A percentile compares a stretch with the other conserved stretches of the same genome.
Evolutionary conservation across 176 grass and related monocot genomes (phyloP).

Genomic region (Hordeum vulgare): MorexV3_pseudomolecules_assembly NC_058521.1:194022928-194023427

Average conservation of each 20-base stretch:
- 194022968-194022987: neutral
- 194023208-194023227: neutral
- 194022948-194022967: neutral
- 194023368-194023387: too few species aligned
- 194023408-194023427: too few species aligned
- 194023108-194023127: neutral
- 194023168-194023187: neutral
- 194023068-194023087: neutral
- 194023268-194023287: neutral
- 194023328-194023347: too few species aligned
- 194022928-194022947: neutral
- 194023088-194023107: neutral
- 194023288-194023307: neutral
- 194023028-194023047: neutral
- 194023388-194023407: too few species aligned
- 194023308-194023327: neutral
- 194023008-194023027: neutral
- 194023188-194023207: neutral
- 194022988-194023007: neutral
- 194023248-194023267: neutral
- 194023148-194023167: neutral
- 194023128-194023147: neutral
- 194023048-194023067: neutral
- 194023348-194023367: too few species aligned
- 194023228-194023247: neutral